A percentile compares a stretch with the other conserved stretches of the same genome.
phyloP scores from a whole-genome alignment of 768 basidiomycete genomes.

The Lanmaoa rubissima region DNA sequence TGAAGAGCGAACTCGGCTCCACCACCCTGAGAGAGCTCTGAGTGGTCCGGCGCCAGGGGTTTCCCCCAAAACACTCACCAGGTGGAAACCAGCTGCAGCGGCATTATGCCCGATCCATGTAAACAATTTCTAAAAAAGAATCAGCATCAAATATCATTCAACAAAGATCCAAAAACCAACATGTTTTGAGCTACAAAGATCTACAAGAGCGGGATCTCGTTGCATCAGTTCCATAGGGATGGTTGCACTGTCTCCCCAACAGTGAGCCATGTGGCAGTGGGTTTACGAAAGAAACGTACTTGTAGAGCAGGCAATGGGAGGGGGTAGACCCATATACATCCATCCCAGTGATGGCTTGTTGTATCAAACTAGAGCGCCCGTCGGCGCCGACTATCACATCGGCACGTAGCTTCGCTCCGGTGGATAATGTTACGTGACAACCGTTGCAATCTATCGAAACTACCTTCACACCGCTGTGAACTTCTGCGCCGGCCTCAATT shows the following conservation, averaged over 20 bases:
- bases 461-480: constrained; percentile 43
- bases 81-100: constrained; percentile 20
- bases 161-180: constrained; percentile 9
- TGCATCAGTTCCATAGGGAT: constrained; percentile 41
- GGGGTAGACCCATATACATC: constrained; percentile 29
- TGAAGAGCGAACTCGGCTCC: constrained; percentile 34
- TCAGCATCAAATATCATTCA: background rate
- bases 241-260: constrained; percentile 33
- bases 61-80: constrained; percentile 14
- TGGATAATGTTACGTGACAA: constrained; percentile 37
- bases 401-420: constrained; percentile 42
- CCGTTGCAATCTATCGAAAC: constrained; percentile 34
- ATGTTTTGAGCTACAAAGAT: constrained; percentile 24
- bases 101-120: constrained; percentile 26
- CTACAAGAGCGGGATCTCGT: constrained; percentile 39
- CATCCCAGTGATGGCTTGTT: constrained; percentile 32
- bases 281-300: constrained; percentile 30
- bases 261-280: background rate
- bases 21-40: constrained; percentile 35
- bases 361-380: constrained; percentile 47
- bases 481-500: constrained; percentile 43
- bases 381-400: constrained; percentile 64
- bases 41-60: background rate
- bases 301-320: constrained; percentile 40
- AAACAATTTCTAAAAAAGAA: constrained; percentile 7